Evolutionary conservation across 371 early-diverging fungal genomes (phyloP).

Genomic region (Apophysomyces trapeziformis): DNA sequence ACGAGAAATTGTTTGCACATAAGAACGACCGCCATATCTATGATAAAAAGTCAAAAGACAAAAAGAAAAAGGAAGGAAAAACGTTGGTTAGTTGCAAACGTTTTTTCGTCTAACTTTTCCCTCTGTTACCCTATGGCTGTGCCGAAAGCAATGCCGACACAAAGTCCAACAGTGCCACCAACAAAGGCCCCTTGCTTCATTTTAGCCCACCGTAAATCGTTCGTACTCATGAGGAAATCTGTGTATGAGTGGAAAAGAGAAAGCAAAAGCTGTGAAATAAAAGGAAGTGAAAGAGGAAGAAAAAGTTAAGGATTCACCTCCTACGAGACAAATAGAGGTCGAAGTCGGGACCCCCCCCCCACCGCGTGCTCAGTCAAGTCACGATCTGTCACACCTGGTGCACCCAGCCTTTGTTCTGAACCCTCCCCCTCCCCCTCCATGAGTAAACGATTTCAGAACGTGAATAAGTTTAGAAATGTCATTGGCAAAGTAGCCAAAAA

Average conservation of each 20-base stretch:
- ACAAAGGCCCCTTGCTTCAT: conserved; percentile 16
- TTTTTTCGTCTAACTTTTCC: not conserved
- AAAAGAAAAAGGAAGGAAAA: not conserved
- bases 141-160: conserved; percentile 24
- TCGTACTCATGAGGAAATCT: conserved; percentile 11
- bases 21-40: conserved; percentile 16
- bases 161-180: conserved; percentile 27
- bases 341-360: not conserved
- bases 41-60: not conserved
- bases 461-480: conserved; percentile 70
- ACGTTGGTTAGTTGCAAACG: not conserved
- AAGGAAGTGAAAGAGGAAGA: conserved; percentile 11
- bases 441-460: conserved; percentile 53
- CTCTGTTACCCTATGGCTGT: conserved; percentile 21
- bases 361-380: not conserved
- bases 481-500: conserved; percentile 61
- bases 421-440: conserved; percentile 15
- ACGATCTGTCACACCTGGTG: too few species aligned
- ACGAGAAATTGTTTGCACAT: conserved; percentile 21
- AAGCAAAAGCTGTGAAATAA: conserved; percentile 9
- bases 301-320: conserved; percentile 5
- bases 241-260: not conserved
- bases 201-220: conserved; percentile 15
- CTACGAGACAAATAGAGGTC: too few species aligned
- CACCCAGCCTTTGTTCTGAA: not conserved